A percentile compares a stretch with the other conserved stretches of the same genome.
Evolutionary conservation across 2,329 filamentous ascomycete genomes (phyloP).

Genomic region (Verticillium alfalfae): DNA sequence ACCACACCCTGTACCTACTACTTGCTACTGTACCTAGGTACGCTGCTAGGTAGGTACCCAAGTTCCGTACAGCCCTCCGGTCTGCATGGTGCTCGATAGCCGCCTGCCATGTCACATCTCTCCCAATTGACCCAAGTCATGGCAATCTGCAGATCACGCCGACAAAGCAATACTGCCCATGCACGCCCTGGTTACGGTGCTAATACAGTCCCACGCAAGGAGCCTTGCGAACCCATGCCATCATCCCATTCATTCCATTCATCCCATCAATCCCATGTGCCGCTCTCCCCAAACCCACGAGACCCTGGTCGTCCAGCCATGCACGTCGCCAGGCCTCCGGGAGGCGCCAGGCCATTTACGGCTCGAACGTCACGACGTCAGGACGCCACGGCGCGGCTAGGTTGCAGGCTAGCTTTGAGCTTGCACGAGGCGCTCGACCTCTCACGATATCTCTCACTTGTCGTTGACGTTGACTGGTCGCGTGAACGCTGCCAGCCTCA

Average conservation of each 20-base stretch:
- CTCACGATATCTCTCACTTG: not conserved
- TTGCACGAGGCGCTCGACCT: not conserved
- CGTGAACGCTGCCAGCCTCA: conserved; percentile 1
- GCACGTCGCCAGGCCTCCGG: not conserved
- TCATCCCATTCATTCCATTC: not conserved
- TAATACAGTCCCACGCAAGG: not conserved
- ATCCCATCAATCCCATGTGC: not conserved
- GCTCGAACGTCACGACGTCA: not conserved
- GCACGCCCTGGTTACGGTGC: too few relatives aligned
- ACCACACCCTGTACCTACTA: not conserved
- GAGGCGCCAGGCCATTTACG: not conserved
- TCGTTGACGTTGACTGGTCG: not conserved
- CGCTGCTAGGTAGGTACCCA: too few relatives aligned
- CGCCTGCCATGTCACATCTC: not conserved
- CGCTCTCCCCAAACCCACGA: too few relatives aligned
- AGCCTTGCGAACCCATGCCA: not conserved
- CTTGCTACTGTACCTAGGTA: too few relatives aligned
- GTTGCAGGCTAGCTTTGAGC: not conserved
- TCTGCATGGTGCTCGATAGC: not conserved
- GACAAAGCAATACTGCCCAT: not conserved
- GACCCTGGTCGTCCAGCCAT: not conserved
- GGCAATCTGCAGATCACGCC: not conserved
- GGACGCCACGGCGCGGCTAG: not conserved
- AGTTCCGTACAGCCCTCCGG: not conserved
- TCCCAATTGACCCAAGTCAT: not conserved